Conservation (phyloP, 225 moss, liverwort and hornwort species). For the Bryoerythrophyllum caledonicum region DNA sequence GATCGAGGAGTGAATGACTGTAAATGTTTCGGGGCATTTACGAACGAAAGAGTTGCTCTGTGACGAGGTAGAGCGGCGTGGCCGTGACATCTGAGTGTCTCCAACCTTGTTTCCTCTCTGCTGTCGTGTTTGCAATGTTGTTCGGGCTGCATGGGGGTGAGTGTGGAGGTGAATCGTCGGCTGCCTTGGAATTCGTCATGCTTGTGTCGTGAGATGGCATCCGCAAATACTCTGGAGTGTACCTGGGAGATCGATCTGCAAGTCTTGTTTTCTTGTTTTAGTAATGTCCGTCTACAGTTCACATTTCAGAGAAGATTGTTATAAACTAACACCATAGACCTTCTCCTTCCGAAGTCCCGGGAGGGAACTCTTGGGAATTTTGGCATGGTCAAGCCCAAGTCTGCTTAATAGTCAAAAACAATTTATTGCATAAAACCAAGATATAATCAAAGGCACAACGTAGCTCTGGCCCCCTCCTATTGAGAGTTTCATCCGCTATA, state of each 20-base stretch:
- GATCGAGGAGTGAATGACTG: constrained; percentile 13
- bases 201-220: neutral
- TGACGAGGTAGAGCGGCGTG: constrained; percentile 2
- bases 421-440: too few relatives aligned
- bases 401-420: too few relatives aligned
- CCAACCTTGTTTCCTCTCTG: neutral
- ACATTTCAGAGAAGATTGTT: too few relatives aligned
- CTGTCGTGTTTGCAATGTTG: neutral
- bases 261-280: neutral
- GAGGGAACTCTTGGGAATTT: too few relatives aligned
- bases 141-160: neutral
- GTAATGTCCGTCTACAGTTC: too few relatives aligned
- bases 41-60: neutral
- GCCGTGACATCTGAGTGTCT: neutral
- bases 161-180: neutral
- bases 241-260: neutral
- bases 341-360: too few relatives aligned
- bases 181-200: neutral
- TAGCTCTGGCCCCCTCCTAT: too few relatives aligned
- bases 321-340: too few relatives aligned
- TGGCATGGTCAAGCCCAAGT: too few relatives aligned
- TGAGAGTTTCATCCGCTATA: too few relatives aligned
- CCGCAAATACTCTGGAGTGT: neutral
- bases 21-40: neutral
- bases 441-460: too few relatives aligned